phyloP scores from a whole-genome alignment of 106 monocot species.

The Cymbidium sinense region DNA sequence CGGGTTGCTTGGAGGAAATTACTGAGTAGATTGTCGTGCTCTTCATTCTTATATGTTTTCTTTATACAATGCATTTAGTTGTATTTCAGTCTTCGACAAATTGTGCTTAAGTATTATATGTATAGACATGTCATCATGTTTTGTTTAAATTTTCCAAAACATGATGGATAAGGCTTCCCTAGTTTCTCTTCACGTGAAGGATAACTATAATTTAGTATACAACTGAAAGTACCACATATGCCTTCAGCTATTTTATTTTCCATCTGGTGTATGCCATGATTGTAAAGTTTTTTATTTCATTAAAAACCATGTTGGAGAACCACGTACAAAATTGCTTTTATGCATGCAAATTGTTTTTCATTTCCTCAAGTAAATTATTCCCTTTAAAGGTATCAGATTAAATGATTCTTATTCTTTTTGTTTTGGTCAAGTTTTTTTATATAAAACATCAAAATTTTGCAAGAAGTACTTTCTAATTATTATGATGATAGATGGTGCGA shows the following conservation, averaged over 20 bases:
- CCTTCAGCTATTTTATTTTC: not conserved
- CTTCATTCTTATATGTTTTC: not conserved
- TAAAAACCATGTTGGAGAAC: not conserved
- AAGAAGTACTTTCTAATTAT: not conserved
- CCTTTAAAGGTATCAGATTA: not conserved
- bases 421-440: not conserved
- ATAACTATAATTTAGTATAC: not conserved
- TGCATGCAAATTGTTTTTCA: not conserved
- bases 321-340: not conserved
- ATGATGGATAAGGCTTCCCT: not conserved
- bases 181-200: not conserved
- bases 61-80: conserved; percentile 1
- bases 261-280: not conserved
- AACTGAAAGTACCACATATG: not conserved
- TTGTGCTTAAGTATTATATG: not conserved
- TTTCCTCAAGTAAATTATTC: not conserved
- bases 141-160: not conserved
- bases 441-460: not conserved
- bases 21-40: not conserved
- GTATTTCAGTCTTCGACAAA: not conserved
- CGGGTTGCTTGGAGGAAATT: not conserved
- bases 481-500: not conserved
- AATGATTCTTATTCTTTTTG: not conserved
- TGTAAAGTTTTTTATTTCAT: not conserved
- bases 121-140: no score